Evolutionary conservation across 2,329 filamentous ascomycete genomes (phyloP), one percentile per base, ranked within the genome.

Genomic region (Ambrosiella beaveri): DNA sequence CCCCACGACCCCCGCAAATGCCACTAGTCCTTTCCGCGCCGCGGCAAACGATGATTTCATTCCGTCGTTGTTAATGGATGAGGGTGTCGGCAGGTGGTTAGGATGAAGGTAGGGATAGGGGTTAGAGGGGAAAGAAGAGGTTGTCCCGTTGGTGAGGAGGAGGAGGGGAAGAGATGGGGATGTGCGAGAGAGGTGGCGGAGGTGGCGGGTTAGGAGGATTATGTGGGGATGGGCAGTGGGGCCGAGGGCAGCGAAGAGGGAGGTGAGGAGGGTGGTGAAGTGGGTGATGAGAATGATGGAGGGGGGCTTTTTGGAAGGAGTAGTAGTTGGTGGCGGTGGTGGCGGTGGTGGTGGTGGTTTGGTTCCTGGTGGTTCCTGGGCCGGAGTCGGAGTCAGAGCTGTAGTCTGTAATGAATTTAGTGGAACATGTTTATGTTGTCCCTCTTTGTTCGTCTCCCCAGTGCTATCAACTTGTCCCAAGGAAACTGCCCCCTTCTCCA

Each of bases 111-210:
- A 4, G 27, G 5, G 27, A 27, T 27, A 8, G 38, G 61, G 12
- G 45, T 17, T 52, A 9, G 35, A 40, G 2, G 5, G 13, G 27
- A 27, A 13, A 39, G 35, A 35, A 36, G 9, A 1, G n/a, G 12
- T 65, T 66, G 1, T 62, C n/a, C n/a, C 60, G 60, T 45, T 57
- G 63, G 44, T 63, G 52, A 39, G 67, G 7, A 65, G 67, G 56
- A 73, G 69, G 61, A 78, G 74, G 60, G 13, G 80, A 79, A 57
- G 79, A 79, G 4, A 68, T 73, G 12, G 71, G 77, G 3, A 82
- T 82, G 61, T 63, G 73, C 5, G 74, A 78, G 65, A 69, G 78
- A 82, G 61, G 62, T 83, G 4, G 68, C 82, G 2, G 73, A 75
- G 60, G 75, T 73, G 3, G 64, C 64, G 2, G 61, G 78, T 0